Conservation (phyloP, 1,284 basidiomycete species). For the Naganishia sp. region DNA sequence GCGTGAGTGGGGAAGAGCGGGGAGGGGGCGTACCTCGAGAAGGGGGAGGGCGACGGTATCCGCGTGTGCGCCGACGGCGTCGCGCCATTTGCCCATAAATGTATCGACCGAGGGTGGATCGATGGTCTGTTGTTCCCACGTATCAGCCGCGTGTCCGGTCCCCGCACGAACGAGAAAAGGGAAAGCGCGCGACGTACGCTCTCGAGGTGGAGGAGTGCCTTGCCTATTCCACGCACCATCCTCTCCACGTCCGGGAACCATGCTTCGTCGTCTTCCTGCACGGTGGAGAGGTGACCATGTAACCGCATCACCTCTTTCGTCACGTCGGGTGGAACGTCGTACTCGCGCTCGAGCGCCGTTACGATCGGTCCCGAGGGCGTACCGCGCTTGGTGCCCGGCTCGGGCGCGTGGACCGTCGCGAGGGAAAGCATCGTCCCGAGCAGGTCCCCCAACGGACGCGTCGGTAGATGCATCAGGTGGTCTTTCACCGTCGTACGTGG, state of each 20-base stretch:
- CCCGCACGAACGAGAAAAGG: not conserved
- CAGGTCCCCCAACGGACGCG: conserved; percentile 65
- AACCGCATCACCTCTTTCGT: conserved; percentile 66
- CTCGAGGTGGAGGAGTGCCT: conserved; percentile 67
- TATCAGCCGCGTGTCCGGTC: not conserved
- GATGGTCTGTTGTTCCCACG: conserved; percentile 54
- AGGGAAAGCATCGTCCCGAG: conserved; percentile 71
- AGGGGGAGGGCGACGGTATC: conserved; percentile 62
- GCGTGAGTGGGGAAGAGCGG: not conserved
- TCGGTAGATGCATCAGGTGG: conserved; percentile 58
- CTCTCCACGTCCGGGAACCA: conserved; percentile 36
- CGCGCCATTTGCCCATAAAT: conserved; percentile 69
- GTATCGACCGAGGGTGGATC: conserved; percentile 61
- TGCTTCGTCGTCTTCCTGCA: conserved; percentile 42
- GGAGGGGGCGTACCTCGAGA: conserved; percentile 61
- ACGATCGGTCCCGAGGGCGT: conserved; percentile 60
- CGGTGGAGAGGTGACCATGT: conserved; percentile 58
- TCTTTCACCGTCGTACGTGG: conserved; percentile 32
- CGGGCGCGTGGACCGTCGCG: conserved; percentile 51
- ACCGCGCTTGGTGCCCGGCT: conserved; percentile 48
- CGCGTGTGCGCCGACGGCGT: conserved; percentile 70
- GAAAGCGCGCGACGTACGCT: conserved; percentile 57
- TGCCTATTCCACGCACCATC: conserved; percentile 48
- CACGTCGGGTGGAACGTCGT: conserved; percentile 73
- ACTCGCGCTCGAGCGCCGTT: conserved; percentile 56